Evolutionary conservation across 2,329 filamentous ascomycete genomes (phyloP), one percentile per base, ranked within the genome.

Genomic region (Microsporum audouinii): DNA sequence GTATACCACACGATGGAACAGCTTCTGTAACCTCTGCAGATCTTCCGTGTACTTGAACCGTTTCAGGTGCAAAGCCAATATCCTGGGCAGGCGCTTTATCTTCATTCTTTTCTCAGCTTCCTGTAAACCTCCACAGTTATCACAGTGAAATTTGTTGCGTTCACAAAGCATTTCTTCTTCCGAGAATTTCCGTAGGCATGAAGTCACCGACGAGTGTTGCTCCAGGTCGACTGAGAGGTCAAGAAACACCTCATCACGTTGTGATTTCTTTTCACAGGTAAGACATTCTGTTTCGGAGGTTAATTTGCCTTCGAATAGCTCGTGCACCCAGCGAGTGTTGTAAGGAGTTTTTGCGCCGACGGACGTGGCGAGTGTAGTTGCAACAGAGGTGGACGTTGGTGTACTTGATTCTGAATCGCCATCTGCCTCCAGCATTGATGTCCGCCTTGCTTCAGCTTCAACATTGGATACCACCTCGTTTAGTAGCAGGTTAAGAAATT

Each of bases 31-130:
- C 60, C 91, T 84, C 66, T 91, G 94, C 70, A 95, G 84, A 72
- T 97, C 92, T 71, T 97, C 94, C 1, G 92, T 96, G 71, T 96
- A 99, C 76, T 97, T 97, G 80, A 99, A 99, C 61, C 94, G 85
- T 76, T 99, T 99, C 64, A 99, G 77, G 71, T 99, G 94, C 62
- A 99, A 78, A 3, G 94, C 91, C 65, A 99, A 76, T 63, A 99
- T 90, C 70, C 89, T 91, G 2, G 94, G 94, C 70, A 97, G 77
- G 59, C 89, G 84, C 78, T 99, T 97, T 68, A 99, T 92, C 79
- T 97, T 99, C 94, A 99, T 99, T 65, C 94, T 84, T 79, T 97
- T 99, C 74, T 99, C 94, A 0, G 94, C 94, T 76, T 99, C 94
- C 74, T 99, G 94, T 60, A 99, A 78, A 2, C 94, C 94, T 59